These are phyloP conservation scores for Geotrichum australiense DNA, from an alignment of 1,139 yeast species.

Conservation along the genomic window DNA sequence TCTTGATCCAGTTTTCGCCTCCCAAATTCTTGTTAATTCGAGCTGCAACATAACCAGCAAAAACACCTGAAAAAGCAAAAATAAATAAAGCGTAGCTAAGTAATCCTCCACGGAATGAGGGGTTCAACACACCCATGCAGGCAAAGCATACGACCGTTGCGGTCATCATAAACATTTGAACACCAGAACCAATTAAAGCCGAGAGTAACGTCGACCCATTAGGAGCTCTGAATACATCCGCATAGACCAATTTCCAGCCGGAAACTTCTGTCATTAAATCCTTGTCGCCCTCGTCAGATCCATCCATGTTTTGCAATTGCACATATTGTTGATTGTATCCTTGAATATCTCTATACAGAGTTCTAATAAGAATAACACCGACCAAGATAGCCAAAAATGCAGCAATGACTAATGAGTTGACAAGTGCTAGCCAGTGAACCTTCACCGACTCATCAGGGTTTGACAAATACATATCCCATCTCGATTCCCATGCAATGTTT, in stretches of 20 bases:
- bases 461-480: slow-evolving; percentile 71
- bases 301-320: slow-evolving; percentile 15
- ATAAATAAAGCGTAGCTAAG: slow-evolving; percentile 53
- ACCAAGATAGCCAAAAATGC: slow-evolving; percentile 53
- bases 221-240: slow-evolving; percentile 53
- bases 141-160: slow-evolving; percentile 55
- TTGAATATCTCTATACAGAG: slow-evolving; percentile 42
- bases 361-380: slow-evolving; percentile 53
- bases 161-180: slow-evolving; percentile 60
- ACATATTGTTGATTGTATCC: slow-evolving; percentile 28
- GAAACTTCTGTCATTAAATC: slow-evolving; percentile 30
- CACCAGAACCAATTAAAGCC: slow-evolving; percentile 62
- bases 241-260: slow-evolving; percentile 52
- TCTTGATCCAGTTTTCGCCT: slow-evolving; percentile 32
- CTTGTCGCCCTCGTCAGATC: slow-evolving; percentile 26
- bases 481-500: slow-evolving; percentile 54
- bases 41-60: slow-evolving; percentile 67
- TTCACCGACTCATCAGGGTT: slow-evolving; percentile 45
- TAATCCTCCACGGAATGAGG: slow-evolving; percentile 61
- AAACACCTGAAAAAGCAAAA: slow-evolving; percentile 62
- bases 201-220: slow-evolving; percentile 42
- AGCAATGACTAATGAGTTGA: slow-evolving; percentile 58
- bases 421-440: slow-evolving; percentile 65
- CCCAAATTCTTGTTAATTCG: slow-evolving; percentile 51
- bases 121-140: slow-evolving; percentile 50